Evolutionary conservation across 2,329 filamentous ascomycete genomes (phyloP).

Genomic region (Emmonsiellopsis sp.): DNA sequence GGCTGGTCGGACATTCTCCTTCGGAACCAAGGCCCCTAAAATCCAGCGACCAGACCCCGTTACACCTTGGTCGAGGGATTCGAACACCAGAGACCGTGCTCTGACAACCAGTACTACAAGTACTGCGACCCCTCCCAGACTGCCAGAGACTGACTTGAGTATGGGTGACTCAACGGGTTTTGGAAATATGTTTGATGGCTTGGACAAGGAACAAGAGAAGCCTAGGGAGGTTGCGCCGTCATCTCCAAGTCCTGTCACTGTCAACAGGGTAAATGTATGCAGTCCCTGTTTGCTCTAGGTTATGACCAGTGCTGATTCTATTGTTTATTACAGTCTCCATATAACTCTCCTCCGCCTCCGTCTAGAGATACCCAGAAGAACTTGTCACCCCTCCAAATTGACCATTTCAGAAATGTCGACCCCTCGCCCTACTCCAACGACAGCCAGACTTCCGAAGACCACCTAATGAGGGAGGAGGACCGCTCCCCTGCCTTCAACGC

Average conservation of each 20-base stretch:
- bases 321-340: slow-evolving; percentile 9
- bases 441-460: slow-evolving; percentile 43
- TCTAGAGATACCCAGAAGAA: slow-evolving; percentile 12
- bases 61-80: slow-evolving; percentile 8
- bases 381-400: slow-evolving; percentile 36
- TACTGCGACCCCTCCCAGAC: slow-evolving; percentile 43
- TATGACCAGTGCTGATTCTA: too few species aligned
- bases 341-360: slow-evolving; percentile 14
- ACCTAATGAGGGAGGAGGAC: slow-evolving; percentile 29
- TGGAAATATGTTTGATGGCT: slow-evolving; percentile 44
- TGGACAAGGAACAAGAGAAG: slow-evolving; percentile 27
- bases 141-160: slow-evolving; percentile 37
- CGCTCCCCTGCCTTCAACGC: background rate
- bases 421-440: slow-evolving; percentile 45
- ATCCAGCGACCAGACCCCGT: slow-evolving; percentile 14
- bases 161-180: slow-evolving; percentile 37
- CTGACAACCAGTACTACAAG: slow-evolving; percentile 45
- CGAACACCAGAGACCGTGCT: slow-evolving; percentile 33
- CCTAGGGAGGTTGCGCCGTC: background rate
- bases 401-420: slow-evolving; percentile 36
- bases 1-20: slow-evolving; percentile 46
- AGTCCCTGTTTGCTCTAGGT: too few species aligned
- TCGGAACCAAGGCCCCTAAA: slow-evolving; percentile 37
- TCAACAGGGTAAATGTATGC: too few species aligned
- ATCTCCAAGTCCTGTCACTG: background rate